Percentiles rank a stretch among this genome's conserved stretches.
phyloP scores from a whole-genome alignment of 2,329 filamentous ascomycete species.

The Beauveria asiatica region DNA sequence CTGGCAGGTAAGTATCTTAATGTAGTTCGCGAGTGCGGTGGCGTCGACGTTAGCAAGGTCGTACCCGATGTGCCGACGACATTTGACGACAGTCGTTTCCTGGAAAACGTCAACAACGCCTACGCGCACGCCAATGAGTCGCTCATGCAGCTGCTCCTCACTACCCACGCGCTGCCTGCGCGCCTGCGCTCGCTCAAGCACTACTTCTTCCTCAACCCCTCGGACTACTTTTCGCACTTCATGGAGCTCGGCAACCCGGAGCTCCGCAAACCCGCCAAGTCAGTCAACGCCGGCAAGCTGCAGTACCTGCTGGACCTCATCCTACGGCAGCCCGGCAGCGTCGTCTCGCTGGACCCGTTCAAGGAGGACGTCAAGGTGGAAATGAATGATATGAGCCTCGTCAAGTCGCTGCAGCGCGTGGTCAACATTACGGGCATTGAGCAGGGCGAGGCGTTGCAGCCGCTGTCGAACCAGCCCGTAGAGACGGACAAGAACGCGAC shows the following conservation, averaged over 20 bases:
- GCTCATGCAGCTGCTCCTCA: slow-evolving; percentile 80
- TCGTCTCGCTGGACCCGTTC: slow-evolving; percentile 89
- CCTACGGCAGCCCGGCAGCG: slow-evolving; percentile 88
- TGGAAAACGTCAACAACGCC: slow-evolving; percentile 91
- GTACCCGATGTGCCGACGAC: slow-evolving; percentile 82
- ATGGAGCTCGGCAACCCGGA: slow-evolving; percentile 86
- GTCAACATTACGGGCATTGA: slow-evolving; percentile 96
- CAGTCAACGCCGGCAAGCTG: slow-evolving; percentile 85
- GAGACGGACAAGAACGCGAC: slow-evolving; percentile 80
- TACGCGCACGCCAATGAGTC: slow-evolving; percentile 95
- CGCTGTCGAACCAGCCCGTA: slow-evolving; percentile 56
- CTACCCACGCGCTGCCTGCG: slow-evolving; percentile 82
- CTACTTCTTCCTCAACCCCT: slow-evolving; percentile 97
- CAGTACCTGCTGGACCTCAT: slow-evolving; percentile 95
- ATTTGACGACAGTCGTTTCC: slow-evolving; percentile 83
- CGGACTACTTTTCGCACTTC: slow-evolving; percentile 97
- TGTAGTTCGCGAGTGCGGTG: slow-evolving; percentile 92
- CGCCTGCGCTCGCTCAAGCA: slow-evolving; percentile 88
- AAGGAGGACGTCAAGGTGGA: slow-evolving; percentile 97
- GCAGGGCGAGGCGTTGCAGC: slow-evolving; percentile 73
- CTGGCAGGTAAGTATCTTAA: slow-evolving; percentile 97
- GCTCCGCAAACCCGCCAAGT: slow-evolving; percentile 78
- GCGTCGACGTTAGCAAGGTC: slow-evolving; percentile 85
- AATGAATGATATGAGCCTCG: slow-evolving; percentile 91
- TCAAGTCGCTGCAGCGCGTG: slow-evolving; percentile 89